Evolutionary conservation across 2,329 filamentous ascomycete species (phyloP).

Genomic region (Fusarium sp.): DNA sequence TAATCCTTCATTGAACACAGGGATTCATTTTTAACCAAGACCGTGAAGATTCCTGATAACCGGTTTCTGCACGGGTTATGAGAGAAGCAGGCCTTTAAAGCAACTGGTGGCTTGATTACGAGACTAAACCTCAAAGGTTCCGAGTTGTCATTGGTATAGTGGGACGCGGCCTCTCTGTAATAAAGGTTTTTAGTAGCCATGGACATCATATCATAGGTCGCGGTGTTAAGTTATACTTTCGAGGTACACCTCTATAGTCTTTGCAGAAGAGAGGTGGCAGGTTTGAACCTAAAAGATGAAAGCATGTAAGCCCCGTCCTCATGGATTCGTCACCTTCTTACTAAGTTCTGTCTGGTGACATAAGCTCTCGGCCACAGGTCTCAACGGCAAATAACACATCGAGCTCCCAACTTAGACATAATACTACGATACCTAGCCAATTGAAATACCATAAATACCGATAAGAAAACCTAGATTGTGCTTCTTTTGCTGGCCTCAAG

Average conservation of each 20-base stretch:
- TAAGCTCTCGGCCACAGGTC: background rate
- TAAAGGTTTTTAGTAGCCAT: background rate
- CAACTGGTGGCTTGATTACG: background rate
- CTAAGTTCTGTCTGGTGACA: fast-evolving
- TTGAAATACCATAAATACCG: too few relatives aligned
- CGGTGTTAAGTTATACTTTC: background rate
- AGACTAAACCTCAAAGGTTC: too few relatives aligned
- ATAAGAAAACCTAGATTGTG: too few relatives aligned
- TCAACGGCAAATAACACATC: too few relatives aligned
- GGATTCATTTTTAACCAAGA: fast-evolving
- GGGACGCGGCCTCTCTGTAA: background rate
- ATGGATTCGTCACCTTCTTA: fast-evolving
- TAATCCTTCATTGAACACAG: too few relatives aligned
- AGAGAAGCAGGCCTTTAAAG: fast-evolving
- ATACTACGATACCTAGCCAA: too few relatives aligned
- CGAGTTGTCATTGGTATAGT: background rate
- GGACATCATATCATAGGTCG: background rate
- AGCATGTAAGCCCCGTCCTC: background rate
- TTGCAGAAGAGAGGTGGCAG: background rate
- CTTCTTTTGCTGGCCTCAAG: too few relatives aligned
- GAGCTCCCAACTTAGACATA: too few relatives aligned
- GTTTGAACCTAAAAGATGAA: background rate
- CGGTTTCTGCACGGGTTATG: background rate
- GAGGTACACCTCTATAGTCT: fast-evolving
- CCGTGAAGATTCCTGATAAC: fast-evolving